phyloP scores from a whole-genome alignment of 495 filamentous ascomycete species.

The Niebla homalea region DNA sequence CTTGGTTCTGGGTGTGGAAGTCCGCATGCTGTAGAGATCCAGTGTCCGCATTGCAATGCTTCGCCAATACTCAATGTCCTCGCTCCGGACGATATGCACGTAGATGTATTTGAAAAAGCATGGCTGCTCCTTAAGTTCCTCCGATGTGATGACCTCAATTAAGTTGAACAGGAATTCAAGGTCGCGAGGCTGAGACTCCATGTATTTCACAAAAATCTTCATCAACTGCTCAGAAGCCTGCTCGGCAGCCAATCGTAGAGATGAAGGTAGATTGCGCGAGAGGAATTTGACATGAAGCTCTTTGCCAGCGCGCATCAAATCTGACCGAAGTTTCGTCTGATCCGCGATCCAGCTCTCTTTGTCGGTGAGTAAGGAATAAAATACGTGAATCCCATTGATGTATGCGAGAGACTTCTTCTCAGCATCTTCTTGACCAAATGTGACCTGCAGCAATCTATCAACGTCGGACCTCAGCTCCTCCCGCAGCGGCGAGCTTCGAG shows the following conservation, averaged over 20 bases:
- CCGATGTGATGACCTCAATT: constrained; percentile 69
- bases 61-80: constrained; percentile 81
- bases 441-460: constrained; percentile 50
- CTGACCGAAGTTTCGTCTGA: constrained; percentile 57
- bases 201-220: constrained; percentile 66
- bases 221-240: constrained; percentile 85
- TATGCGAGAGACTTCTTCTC: constrained; percentile 58
- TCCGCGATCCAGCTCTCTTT: constrained; percentile 58
- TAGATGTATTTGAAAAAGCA: constrained; percentile 75
- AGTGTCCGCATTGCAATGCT: constrained; percentile 73
- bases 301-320: constrained; percentile 54
- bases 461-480: constrained; percentile 61
- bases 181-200: constrained; percentile 61
- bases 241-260: constrained; percentile 70
- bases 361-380: constrained; percentile 54
- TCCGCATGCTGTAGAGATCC: constrained; percentile 69
- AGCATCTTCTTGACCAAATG: constrained; percentile 42
- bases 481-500: constrained; percentile 60
- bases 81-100: constrained; percentile 63
- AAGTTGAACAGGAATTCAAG: constrained; percentile 80
- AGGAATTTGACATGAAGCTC: constrained; percentile 60
- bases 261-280: constrained; percentile 44
- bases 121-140: constrained; percentile 66
- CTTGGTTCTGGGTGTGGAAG: constrained; percentile 73
- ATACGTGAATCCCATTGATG: constrained; percentile 78